Conservation (phyloP, 2,329 filamentous ascomycete genomes). For the Pezicula neosporulosa region DNA sequence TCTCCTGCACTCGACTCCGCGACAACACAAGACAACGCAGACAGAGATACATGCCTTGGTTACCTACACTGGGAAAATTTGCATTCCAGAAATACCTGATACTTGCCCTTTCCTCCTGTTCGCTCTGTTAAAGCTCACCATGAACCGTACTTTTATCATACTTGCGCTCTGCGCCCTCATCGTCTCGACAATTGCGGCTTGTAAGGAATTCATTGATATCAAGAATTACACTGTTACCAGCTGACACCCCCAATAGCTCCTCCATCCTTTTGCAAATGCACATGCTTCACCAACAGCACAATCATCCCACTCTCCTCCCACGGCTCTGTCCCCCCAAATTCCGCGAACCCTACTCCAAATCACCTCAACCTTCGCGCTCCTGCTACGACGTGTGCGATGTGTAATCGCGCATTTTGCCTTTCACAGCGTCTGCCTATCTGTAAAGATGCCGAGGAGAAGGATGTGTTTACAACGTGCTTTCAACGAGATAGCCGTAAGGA, state of each 20-base stretch:
- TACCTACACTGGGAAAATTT: no score
- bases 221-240: constrained; percentile 1
- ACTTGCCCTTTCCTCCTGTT: no score
- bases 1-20: neutral
- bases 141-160: constrained; percentile 16
- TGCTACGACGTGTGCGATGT: constrained; percentile 52
- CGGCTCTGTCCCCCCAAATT: constrained; percentile 17
- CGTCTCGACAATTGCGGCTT: constrained; percentile 18
- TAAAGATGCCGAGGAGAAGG: constrained; percentile 57
- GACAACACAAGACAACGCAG: neutral
- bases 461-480: constrained; percentile 61
- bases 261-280: constrained; percentile 67
- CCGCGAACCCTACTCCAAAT: constrained; percentile 10
- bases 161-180: constrained; percentile 21
- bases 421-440: constrained; percentile 58
- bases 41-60: no score
- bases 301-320: constrained; percentile 53
- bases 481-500: constrained; percentile 66
- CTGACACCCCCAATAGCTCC: constrained; percentile 43
- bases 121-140: constrained; percentile 1
- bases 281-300: constrained; percentile 66
- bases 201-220: constrained; percentile 15
- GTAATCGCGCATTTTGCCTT: constrained; percentile 64
- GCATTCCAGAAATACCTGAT: no score
- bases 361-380: constrained; percentile 25